Conservation (phyloP, 176 grass and related monocot species). For the Thalia dealbata region DNA sequence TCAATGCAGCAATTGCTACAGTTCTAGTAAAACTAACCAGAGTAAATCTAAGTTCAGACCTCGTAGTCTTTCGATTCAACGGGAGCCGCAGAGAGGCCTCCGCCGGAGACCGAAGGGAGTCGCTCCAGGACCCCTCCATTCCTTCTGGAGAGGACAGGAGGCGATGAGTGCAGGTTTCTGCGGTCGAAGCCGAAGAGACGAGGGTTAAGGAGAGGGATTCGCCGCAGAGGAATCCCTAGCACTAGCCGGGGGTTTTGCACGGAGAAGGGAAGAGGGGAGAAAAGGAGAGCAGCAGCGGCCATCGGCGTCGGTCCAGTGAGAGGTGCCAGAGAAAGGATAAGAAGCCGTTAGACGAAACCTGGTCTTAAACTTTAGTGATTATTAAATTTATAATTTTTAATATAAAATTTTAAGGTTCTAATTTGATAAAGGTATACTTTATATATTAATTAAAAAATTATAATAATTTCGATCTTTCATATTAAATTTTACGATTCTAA, state of each 20-base stretch:
- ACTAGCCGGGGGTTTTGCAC: neutral
- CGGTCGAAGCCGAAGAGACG: neutral
- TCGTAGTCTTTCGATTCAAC: conserved; percentile 27
- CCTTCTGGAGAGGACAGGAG: conserved; percentile 6
- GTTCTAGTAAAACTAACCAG: neutral
- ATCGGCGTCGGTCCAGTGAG: neutral
- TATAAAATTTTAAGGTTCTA: too few species aligned
- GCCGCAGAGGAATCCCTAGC: neutral
- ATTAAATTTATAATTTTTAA: too few species aligned
- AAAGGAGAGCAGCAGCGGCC: neutral
- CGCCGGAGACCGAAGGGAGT: conserved; percentile 16
- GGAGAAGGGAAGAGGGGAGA: neutral
- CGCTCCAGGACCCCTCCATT: neutral
- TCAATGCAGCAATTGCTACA: neutral
- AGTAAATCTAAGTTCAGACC: conserved; percentile 3
- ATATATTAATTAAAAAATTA: too few species aligned
- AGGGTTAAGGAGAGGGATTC: neutral
- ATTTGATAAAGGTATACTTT: too few species aligned
- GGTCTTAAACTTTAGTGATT: too few species aligned
- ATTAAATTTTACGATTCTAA: too few species aligned
- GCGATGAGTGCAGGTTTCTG: neutral
- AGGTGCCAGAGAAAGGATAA: neutral
- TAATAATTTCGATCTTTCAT: too few species aligned
- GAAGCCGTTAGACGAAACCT: too few species aligned
- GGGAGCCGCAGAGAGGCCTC: conserved; percentile 17